Evolutionary conservation across 1,284 basidiomycete genomes (phyloP), one percentile per base, ranked within the genome.

Genomic region (Apiotrichum akiyoshidainum): DNA sequence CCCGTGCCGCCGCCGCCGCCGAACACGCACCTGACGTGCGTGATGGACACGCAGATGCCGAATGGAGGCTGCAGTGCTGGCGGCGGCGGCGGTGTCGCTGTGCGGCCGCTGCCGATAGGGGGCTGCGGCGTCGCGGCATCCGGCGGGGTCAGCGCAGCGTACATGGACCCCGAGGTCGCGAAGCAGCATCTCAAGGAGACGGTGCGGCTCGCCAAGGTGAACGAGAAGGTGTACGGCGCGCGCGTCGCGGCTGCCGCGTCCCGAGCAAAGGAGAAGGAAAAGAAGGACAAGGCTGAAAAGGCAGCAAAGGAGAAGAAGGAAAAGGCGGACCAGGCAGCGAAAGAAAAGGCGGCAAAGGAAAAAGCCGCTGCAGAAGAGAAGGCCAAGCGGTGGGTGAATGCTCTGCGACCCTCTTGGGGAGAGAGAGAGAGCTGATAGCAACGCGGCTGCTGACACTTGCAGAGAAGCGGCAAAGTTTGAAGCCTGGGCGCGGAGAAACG

Each of bases 331-430:
- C 21, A 35, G 41, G 56, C 51, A 42, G 57, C 46, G 10, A 49
- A 61, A n/a, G 33, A n/a, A 51, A 54, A 52, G 37, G 51, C 46
- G 33, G 45, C 47, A 37, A 66, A 62, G 46, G 54, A 54, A 9
- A 53, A 60, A 52, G 52, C 57, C 49, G 64, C 59, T 21, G 56
- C 59, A 39, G 44, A 54, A 54, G 54, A 60, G 55, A 55, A 46
- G 46, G 41, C 26, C 64, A 58, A 49, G 49, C 40, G 19, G 50
- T 14, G 39, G 41, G 44, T n/a, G n/a, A n/a, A n/a, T n/a, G n/a
- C n/a, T n/a, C n/a, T n/a, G n/a, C n/a, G n/a, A n/a, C n/a, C n/a
- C n/a, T n/a, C n/a, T n/a, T n/a, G n/a, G n/a, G n/a, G n/a, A n/a
- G n/a, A n/a, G n/a, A n/a, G n/a, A n/a, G n/a, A n/a, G n/a, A n/a